These are phyloP conservation scores for Spizellomyces sp. DNA, from an alignment of 192 early-diverging fungal genomes.

Conservation along the genomic window DNA sequence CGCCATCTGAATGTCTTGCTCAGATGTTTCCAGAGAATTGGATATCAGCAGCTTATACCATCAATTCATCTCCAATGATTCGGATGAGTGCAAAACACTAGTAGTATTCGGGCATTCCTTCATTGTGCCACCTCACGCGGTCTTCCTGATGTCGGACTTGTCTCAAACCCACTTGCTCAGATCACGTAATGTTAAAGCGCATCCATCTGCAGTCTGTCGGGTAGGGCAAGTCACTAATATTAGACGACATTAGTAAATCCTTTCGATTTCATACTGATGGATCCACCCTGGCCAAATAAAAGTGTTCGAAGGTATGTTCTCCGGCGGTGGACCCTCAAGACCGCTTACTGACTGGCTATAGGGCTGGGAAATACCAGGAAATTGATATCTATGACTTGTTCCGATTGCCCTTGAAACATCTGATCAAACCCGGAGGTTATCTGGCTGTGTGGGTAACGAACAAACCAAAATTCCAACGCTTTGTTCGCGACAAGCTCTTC, in stretches of 20 bases:
- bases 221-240: neutral
- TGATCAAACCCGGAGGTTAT: conserved; percentile 42
- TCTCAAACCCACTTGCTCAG: neutral
- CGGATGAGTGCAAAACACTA: neutral
- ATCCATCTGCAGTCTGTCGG: neutral
- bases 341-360: conserved; percentile 39
- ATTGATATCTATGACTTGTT: conserved; percentile 71
- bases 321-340: neutral
- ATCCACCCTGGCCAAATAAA: conserved; percentile 67
- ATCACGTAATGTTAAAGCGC: conserved; percentile 5
- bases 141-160: conserved; percentile 39
- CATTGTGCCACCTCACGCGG: conserved; percentile 27
- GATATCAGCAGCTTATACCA: conserved; percentile 14
- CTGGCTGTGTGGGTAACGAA: conserved; percentile 78
- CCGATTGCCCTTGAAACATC: conserved; percentile 55
- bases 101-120: conserved; percentile 19
- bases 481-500: conserved; percentile 69
- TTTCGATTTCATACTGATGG: conserved; percentile 27
- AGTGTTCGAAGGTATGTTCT: conserved; percentile 50
- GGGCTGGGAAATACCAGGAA: conserved; percentile 55
- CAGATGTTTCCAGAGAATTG: neutral
- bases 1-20: neutral
- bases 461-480: conserved; percentile 57
- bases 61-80: conserved; percentile 6
- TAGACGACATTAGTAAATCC: neutral